These are phyloP conservation scores for Tylopilus plumbeoviolaceoides DNA, from an alignment of 768 basidiomycete species.

Conservation along the genomic window DNA sequence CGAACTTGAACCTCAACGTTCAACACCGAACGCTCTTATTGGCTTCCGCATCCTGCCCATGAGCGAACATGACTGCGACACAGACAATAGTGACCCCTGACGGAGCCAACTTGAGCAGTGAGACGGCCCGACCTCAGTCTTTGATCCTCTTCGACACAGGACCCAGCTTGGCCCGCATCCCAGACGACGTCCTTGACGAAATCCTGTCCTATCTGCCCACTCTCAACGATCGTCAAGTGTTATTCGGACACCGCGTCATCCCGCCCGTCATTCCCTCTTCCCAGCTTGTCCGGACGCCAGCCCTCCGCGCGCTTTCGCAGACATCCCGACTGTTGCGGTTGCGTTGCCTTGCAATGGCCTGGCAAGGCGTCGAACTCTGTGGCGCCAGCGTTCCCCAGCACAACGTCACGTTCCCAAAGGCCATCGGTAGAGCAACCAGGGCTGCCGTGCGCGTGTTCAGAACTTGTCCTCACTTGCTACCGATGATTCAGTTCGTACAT, in stretches of 20 bases:
- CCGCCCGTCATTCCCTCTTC: too few relatives aligned
- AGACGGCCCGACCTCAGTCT: background rate
- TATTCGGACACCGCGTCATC: too few relatives aligned
- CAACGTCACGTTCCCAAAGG: too few relatives aligned
- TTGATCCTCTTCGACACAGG: background rate
- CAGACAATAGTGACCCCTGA: background rate
- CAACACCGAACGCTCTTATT: background rate
- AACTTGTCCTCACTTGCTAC: constrained; percentile 1
- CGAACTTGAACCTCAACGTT: too few relatives aligned
- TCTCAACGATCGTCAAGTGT: too few relatives aligned
- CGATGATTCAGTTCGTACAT: constrained; percentile 4
- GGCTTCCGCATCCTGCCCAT: background rate
- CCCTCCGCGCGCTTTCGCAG: too few relatives aligned
- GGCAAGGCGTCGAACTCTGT: constrained; percentile 8
- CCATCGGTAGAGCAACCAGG: background rate
- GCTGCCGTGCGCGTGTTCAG: background rate
- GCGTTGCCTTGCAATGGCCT: background rate
- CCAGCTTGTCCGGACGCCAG: too few relatives aligned
- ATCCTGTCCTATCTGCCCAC: too few relatives aligned
- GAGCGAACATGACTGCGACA: background rate
- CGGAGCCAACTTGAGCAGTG: background rate
- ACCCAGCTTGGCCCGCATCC: too few relatives aligned
- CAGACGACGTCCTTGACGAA: too few relatives aligned
- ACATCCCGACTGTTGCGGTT: background rate
- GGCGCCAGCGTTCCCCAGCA: background rate